These are phyloP conservation scores for Cornus controversa DNA, from an alignment of 148 eudicot species.

Conservation along the genomic window DNA sequence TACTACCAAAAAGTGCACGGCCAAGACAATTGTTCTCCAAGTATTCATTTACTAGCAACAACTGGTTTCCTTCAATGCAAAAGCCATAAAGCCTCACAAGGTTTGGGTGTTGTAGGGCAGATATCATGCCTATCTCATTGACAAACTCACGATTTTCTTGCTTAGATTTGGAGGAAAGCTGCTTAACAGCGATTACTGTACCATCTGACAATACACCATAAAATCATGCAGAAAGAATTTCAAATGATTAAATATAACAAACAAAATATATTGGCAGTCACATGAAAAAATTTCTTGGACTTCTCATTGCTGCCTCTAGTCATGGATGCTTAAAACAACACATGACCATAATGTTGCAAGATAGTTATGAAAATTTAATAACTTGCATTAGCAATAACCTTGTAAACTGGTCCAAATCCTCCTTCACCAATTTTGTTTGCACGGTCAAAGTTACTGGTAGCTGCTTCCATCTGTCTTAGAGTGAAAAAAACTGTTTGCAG, in stretches of 20 bases:
- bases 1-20: constrained; percentile 12
- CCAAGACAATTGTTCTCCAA: constrained; percentile 20
- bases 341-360: not conserved
- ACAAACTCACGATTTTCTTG: constrained; percentile 57
- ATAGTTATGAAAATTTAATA: not conserved
- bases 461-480: too few species aligned
- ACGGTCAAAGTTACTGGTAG: too few species aligned
- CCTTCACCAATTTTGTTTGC: constrained; percentile 62
- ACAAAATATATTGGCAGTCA: not conserved
- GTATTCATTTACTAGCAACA: constrained; percentile 16
- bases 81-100: constrained; percentile 17
- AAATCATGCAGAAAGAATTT: constrained; percentile 3
- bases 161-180: constrained; percentile 77
- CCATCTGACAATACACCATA: constrained; percentile 80
- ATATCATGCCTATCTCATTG: constrained; percentile 59
- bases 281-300: not conserved
- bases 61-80: constrained; percentile 19
- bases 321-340: not conserved
- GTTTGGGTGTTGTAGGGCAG: constrained; percentile 2
- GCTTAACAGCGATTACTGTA: constrained; percentile 75
- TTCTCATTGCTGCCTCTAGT: too few species aligned
- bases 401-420: constrained; percentile 91
- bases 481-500: too few species aligned
- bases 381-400: constrained; percentile 36
- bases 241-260: not conserved